Base-by-base conservation (phyloP, 140 eudicot species). In the Bidens hawaiensis region DNA sequence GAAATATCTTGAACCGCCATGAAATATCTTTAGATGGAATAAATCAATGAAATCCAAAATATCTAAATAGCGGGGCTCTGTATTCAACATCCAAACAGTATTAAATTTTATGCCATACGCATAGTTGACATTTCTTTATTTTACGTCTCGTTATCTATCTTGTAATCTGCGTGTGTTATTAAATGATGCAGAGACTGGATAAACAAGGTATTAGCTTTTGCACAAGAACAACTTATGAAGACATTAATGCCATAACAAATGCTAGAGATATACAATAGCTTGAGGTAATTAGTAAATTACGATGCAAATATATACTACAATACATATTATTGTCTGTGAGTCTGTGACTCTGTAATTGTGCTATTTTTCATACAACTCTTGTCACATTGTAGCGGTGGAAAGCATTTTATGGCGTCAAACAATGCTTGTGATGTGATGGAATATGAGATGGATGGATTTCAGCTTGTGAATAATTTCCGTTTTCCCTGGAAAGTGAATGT, bases 401-500 rank as follows among this genome's bases (percentile, higher is more conserved):
- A 57, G 60, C 93, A 73, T 78, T 90, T 90, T 49, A 83, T 77
- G 79, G 83, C 94, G 6, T 81, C 95, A 18, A 86, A 86, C 66
- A 90, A 90, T 53, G 97, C 86, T 61, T 81, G 90, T 68, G 77
- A 95, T 12, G 80, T 90, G 26, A 81, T 95, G 67, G 97, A 83
- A 21, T 90, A 67, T 73, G 94, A 90, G 75, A 79, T 85, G 87
- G 95, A 90, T 69, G 85, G n/a, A n/a, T n/a, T n/a, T n/a, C n/a
- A n/a, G n/a, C n/a, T n/a, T n/a, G n/a, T n/a, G n/a, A n/a, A n/a
- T 22, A 82, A 82, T 67, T 90, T 86, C 73, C 49, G 65, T 21
- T 90, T 76, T 76, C 94, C 94, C 48, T 90, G 97, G 97, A 85
- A 95, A 5, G 97, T 90, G 27, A 90, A 90, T 69, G 97, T 90